Percentiles rank a stretch among this genome's conserved stretches.
phyloP scores from a whole-genome alignment of 2,329 filamentous ascomycete species.

The Colletotrichum magnum region DNA sequence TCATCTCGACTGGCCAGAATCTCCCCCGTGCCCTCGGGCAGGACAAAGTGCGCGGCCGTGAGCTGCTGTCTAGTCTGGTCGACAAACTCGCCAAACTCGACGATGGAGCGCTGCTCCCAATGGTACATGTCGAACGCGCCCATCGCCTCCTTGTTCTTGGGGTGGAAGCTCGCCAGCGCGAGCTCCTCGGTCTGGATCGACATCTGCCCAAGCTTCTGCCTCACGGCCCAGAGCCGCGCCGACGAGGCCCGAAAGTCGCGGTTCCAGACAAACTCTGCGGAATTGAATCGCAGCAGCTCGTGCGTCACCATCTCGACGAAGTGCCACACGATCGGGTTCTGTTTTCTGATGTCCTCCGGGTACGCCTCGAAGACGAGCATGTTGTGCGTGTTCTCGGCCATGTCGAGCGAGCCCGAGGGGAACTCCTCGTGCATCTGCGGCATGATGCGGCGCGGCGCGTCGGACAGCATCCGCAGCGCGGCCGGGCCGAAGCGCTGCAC shows the following conservation, averaged over 20 bases:
- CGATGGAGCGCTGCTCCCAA: too few species aligned
- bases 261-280: neutral
- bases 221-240: fast-evolving
- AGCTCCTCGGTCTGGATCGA: neutral
- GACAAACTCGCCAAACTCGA: too few species aligned
- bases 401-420: neutral
- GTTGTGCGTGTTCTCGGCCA: neutral
- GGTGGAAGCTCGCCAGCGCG: neutral
- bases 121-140: too few species aligned
- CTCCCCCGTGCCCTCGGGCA: neutral
- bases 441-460: conserved; percentile 10
- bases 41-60: too few species aligned
- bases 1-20: neutral
- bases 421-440: neutral
- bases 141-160: too few species aligned
- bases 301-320: conserved; percentile 4
- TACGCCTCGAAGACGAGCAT: neutral
- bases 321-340: neutral
- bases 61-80: neutral
- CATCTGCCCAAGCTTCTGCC: neutral
- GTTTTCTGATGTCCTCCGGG: neutral
- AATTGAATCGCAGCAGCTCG: neutral
- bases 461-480: conserved; percentile 34
- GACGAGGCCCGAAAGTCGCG: neutral
- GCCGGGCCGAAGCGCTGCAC: conserved; percentile 45